Base-by-base conservation (phyloP, 345 rosid genomes). In the Camelina hispida region DNA sequence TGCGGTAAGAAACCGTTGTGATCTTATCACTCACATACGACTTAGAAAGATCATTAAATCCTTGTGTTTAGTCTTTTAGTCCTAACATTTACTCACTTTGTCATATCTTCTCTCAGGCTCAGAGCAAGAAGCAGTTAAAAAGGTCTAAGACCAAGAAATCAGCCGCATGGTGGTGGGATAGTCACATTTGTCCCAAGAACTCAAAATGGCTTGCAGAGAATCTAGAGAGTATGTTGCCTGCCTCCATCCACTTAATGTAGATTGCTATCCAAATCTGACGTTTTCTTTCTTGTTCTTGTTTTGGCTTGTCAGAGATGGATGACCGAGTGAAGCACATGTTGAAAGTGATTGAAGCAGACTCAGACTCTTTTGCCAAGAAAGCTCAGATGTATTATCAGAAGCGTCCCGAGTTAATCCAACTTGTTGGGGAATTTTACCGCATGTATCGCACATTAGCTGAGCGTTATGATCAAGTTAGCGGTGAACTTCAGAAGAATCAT, bases 121-220 rank as follows among this genome's bases (percentile, higher is more conserved):
- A 44, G 28, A 67, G 79, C 52, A 71, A 76, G 73, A 85, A 38
- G 20, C 81, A 46, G 62, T 77, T 85, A 83, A 86, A 79, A 85
- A 86, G 84, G 58, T 65, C 70, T 40, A 80, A 79, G 68, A 79
- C 79, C 11, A 86, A 78, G 61, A 88, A 88, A 79, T 84, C 88
- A 38, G 82, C 89, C 70, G 85, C 90, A 20, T 92, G 93, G 96
- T 87, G 93, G 96, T 88, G 96, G 97, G 93, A 92, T 78, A 86
- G 94, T 80, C 96, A 92, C 57, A 83, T 79, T 46, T 74, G 83
- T 79, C 87, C 91, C 54, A 92, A 86, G 84, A 90, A 87, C 79
- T 87, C 94, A 6, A 87, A 83, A 78, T 90, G 97, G 96, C 94
- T 92, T 66, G 83, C 89, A 17, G 94, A 92, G 67, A 92, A 88